phyloP scores from a whole-genome alignment of 495 filamentous ascomycete species.

The Chaetomium fimeti region DNA sequence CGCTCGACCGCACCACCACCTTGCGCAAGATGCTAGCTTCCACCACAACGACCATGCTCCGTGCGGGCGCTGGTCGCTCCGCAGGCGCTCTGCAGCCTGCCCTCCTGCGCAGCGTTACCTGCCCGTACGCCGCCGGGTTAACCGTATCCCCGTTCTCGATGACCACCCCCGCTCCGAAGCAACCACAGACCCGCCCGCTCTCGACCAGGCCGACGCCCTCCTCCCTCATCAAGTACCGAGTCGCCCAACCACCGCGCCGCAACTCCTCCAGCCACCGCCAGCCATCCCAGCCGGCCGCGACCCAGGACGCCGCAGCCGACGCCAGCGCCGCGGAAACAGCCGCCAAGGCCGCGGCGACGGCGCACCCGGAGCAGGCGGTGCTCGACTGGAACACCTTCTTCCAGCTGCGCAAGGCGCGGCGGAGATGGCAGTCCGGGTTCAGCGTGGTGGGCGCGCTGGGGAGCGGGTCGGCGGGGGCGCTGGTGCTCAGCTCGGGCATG shows the following conservation, averaged over 20 bases:
- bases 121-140: conserved; percentile 31
- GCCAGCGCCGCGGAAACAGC: conserved; percentile 30
- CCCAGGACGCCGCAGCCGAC: conserved; percentile 27
- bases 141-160: conserved; percentile 27
- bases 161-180: conserved; percentile 12
- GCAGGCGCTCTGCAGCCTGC: conserved; percentile 29
- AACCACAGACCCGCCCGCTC: conserved; percentile 19
- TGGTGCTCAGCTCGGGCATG: conserved; percentile 61
- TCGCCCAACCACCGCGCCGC: conserved; percentile 15
- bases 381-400: conserved; percentile 96
- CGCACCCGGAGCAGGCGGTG: conserved; percentile 30
- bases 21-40: conserved; percentile 32
- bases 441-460: conserved; percentile 63
- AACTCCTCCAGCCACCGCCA: conserved; percentile 16
- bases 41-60: conserved; percentile 37
- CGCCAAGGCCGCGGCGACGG: conserved; percentile 26
- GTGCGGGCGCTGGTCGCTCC: conserved; percentile 34
- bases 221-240: conserved; percentile 17
- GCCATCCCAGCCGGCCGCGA: conserved; percentile 19
- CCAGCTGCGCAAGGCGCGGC: conserved; percentile 77
- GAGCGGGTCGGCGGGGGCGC: conserved; percentile 59
- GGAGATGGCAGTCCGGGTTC: conserved; percentile 74
- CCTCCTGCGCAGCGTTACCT: conserved; percentile 33
- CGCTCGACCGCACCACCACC: background rate
- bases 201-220: conserved; percentile 22